These are phyloP conservation scores for Cucurbita pepo DNA, from an alignment of 306 rosid genomes.

Conservation along the genomic window DNA sequence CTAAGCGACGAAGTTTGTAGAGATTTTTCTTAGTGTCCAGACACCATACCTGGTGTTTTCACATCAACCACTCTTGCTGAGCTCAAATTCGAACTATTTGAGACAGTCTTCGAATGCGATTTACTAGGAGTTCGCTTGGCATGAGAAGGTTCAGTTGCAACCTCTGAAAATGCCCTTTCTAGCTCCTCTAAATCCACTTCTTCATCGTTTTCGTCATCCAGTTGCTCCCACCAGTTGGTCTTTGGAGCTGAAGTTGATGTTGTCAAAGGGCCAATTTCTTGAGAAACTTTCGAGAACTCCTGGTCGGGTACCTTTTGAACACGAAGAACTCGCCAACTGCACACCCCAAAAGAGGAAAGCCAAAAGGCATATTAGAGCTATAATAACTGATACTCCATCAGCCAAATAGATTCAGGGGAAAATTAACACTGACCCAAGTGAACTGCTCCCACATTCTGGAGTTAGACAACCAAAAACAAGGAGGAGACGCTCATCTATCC, in stretches of 20 bases:
- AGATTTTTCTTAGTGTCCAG: not conserved
- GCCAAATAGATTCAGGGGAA: not conserved
- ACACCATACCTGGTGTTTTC: slow-evolving; percentile 31
- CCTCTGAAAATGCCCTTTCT: slow-evolving; percentile 38
- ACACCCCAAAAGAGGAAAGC: not conserved
- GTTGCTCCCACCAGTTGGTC: slow-evolving; percentile 14
- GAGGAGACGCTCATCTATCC: slow-evolving; percentile 45
- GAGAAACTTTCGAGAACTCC: slow-evolving; percentile 3
- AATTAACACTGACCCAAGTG: slow-evolving; percentile 24
- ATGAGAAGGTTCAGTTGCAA: slow-evolving; percentile 32
- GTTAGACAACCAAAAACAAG: slow-evolving; percentile 52
- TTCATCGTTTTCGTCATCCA: slow-evolving; percentile 20
- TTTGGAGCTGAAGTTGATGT: slow-evolving; percentile 10
- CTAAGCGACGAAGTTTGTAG: not conserved
- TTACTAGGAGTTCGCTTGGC: slow-evolving; percentile 21
- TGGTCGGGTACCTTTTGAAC: slow-evolving; percentile 30
- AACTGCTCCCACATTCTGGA: slow-evolving; percentile 33
- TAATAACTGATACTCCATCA: not conserved
- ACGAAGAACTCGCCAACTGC: slow-evolving; percentile 62
- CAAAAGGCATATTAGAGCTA: not conserved
- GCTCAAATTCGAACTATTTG: slow-evolving; percentile 10
- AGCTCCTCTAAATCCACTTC: slow-evolving; percentile 52
- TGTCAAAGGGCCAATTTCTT: slow-evolving; percentile 4
- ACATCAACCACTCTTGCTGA: slow-evolving; percentile 16
- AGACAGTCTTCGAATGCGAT: slow-evolving; percentile 1